Percentiles rank a stretch among this genome's conserved stretches.
Conservation (phyloP, 331 rosid genomes). For the Rhamnella rubrinervis region DNA sequence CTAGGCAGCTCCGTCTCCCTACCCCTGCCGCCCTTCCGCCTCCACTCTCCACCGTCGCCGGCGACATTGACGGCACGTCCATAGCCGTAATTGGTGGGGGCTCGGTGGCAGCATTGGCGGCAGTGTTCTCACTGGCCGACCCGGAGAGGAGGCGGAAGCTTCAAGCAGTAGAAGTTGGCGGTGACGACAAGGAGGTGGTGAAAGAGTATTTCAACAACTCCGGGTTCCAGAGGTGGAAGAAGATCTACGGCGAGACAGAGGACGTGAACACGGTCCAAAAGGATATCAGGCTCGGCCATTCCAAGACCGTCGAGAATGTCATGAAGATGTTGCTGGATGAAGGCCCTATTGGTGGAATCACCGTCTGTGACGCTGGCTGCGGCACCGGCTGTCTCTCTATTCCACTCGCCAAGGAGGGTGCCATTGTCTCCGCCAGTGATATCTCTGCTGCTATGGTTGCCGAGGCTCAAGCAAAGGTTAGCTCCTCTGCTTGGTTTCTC, state of each 20-base stretch:
- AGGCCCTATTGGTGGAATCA: constrained; percentile 57
- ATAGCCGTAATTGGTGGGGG: constrained; percentile 77
- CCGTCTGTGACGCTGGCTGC: constrained; percentile 89
- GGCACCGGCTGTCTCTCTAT: constrained; percentile 93
- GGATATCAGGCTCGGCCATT: constrained; percentile 82
- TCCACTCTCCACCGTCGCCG: constrained; percentile 45
- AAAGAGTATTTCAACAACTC: constrained; percentile 86
- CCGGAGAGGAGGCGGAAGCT: constrained; percentile 70
- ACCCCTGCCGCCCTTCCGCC: constrained; percentile 52
- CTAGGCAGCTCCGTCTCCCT: constrained; percentile 18
- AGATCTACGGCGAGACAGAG: constrained; percentile 87
- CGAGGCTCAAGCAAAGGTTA: constrained; percentile 77
- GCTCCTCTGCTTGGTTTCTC: not conserved
- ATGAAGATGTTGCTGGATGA: constrained; percentile 68
- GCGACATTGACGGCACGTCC: constrained; percentile 65
- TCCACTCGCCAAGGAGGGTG: constrained; percentile 87
- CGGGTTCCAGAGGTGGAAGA: constrained; percentile 94
- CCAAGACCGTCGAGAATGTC: constrained; percentile 82
- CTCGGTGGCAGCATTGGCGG: constrained; percentile 68
- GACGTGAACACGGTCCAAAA: constrained; percentile 83
- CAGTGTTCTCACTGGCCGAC: constrained; percentile 67
- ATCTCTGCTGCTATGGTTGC: constrained; percentile 93
- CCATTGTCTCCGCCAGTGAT: constrained; percentile 65
- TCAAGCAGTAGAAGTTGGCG: constrained; percentile 97
- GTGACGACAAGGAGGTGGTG: constrained; percentile 90